Base-by-base conservation (phyloP, 352 stramenopile species). In the Globisporangium lucens region DNA sequence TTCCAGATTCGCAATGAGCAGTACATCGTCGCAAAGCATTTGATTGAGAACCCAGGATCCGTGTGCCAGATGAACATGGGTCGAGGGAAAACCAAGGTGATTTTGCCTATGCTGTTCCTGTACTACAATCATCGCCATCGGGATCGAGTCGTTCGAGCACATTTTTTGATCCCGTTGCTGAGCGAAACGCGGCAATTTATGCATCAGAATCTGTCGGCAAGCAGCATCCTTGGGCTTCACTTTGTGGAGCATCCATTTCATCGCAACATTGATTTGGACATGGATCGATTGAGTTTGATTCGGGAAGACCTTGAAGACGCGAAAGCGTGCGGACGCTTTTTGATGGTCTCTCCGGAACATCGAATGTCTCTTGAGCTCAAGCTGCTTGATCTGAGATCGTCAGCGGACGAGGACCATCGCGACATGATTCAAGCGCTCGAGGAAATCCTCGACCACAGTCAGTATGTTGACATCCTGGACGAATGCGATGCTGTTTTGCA, bases 11-110 rank as follows among this genome's bases (percentile, higher is more conserved):
- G 87, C 0, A 82, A 79, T n/a, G 85, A 93, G 43, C 89, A 97
- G 65, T 93, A 81, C 61, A 71, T 88, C 3, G 78, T 96, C 33
- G 80, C 85, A 8, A 62, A 78, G n/a, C 84, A 96, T 53, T 68
- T 97, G 24, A 83, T 96, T 41, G 52, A 89, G 9, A 71, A 82
- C 13, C 78, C 79, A 13, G 78, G 84, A 33, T 76, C 82, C 3
- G 81, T 96, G 12, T 90, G 85, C 13, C 87, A 97, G 63, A 75
- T 97, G 6, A 96, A 96, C 65, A 96, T 96, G 88, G 90, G 89
- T 0, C 71, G 85, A 29, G 90, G 90, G n/a, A 96, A 96, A 74
- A 96, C 87, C n/a, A 69, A 80, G 4, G 90, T 97, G 35, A 95
- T 97, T 61, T 58, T 97, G 10, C 90, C 90, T 0, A 96, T 97